Conservation (phyloP, 2,329 filamentous ascomycete species). For the Aphanocladium album region DNA sequence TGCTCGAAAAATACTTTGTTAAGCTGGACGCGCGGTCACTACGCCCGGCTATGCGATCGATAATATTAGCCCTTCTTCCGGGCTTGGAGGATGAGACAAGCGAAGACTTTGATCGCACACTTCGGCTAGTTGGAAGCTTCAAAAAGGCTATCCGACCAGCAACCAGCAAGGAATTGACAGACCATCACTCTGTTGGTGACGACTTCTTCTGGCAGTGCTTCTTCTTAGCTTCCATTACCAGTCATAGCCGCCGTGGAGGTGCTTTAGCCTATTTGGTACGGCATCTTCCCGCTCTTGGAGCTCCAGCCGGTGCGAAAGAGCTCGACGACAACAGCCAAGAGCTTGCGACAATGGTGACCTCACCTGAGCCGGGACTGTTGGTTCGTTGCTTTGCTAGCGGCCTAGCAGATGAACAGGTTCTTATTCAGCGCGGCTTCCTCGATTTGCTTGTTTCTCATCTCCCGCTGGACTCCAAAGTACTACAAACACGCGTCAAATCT, state of each 20-base stretch:
- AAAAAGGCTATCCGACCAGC: slow-evolving; percentile 60
- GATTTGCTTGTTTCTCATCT: slow-evolving; percentile 88
- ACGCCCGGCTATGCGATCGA: slow-evolving; percentile 82
- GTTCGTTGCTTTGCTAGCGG: slow-evolving; percentile 90
- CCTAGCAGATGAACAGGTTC: slow-evolving; percentile 76
- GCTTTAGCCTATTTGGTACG: slow-evolving; percentile 82
- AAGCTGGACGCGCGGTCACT: slow-evolving; percentile 65
- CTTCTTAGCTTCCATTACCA: slow-evolving; percentile 89
- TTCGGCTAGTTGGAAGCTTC: slow-evolving; percentile 73
- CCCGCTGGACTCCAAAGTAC: slow-evolving; percentile 73
- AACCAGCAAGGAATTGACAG: slow-evolving; percentile 45
- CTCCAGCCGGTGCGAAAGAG: slow-evolving; percentile 13
- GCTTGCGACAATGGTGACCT: slow-evolving; percentile 63
- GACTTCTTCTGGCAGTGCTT: slow-evolving; percentile 99
- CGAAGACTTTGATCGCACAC: slow-evolving; percentile 89
- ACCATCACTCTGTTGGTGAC: slow-evolving; percentile 57
- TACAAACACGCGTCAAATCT: slow-evolving; percentile 68
- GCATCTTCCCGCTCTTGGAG: slow-evolving; percentile 55
- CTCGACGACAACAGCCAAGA: slow-evolving; percentile 32
- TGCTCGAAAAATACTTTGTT: slow-evolving; percentile 78
- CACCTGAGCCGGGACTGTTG: slow-evolving; percentile 85
- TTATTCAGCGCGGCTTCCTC: slow-evolving; percentile 91
- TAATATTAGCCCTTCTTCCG: slow-evolving; percentile 83
- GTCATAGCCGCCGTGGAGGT: slow-evolving; percentile 75
- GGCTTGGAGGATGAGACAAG: slow-evolving; percentile 94